These are phyloP conservation scores for Phytopythium helicoides DNA, from an alignment of 352 stramenopile species.

Conservation along the genomic window DNA sequence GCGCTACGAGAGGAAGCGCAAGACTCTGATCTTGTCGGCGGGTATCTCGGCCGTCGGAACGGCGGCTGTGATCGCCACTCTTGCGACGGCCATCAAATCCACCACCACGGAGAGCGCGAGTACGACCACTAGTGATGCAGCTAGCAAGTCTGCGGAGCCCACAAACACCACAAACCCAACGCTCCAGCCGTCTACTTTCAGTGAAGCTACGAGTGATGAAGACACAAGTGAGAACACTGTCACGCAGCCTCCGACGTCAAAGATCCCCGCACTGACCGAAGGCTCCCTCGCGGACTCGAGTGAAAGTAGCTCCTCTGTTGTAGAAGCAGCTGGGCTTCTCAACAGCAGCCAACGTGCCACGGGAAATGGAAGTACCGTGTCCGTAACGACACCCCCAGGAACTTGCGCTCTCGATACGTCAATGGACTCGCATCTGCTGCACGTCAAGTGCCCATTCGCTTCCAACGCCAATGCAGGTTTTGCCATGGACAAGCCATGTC, in stretches of 20 bases:
- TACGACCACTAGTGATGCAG: neutral
- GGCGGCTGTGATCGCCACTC: conserved; percentile 2
- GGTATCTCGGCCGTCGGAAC: conserved; percentile 1
- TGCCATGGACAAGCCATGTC: conserved; percentile 7
- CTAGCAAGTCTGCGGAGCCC: neutral
- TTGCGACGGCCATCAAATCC: conserved; percentile 7
- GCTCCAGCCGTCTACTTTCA: neutral
- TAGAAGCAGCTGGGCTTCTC: too few relatives aligned
- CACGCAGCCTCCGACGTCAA: too few relatives aligned
- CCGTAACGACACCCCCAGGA: neutral
- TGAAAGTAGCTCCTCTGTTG: too few relatives aligned
- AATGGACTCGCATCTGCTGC: conserved; percentile 6
- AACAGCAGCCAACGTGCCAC: neutral
- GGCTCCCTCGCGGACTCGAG: too few relatives aligned
- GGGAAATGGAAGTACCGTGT: neutral
- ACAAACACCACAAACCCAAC: neutral
- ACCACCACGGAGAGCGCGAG: conserved; percentile 2
- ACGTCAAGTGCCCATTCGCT: conserved; percentile 5
- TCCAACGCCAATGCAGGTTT: conserved; percentile 5
- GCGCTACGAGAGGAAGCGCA: conserved; percentile 4
- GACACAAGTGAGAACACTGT: neutral
- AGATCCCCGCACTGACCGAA: too few relatives aligned
- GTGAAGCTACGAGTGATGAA: neutral
- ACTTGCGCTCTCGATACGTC: conserved; percentile 2
- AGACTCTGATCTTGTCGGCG: conserved; percentile 7